These are phyloP conservation scores for Candida khao-thaluensis DNA, from an alignment of 805 yeast species.

Conservation along the genomic window DNA sequence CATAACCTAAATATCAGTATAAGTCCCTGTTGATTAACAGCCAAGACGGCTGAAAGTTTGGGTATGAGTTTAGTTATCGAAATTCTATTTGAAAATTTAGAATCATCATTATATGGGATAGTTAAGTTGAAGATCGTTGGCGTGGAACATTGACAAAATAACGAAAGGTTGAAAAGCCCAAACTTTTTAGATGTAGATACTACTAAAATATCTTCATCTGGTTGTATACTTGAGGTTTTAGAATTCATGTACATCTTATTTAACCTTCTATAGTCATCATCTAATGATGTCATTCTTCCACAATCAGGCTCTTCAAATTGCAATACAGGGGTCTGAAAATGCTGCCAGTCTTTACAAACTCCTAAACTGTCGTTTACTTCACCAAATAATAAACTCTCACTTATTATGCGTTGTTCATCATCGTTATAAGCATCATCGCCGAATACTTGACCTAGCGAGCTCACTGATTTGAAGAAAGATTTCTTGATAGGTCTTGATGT, in stretches of 20 bases:
- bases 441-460: constrained; percentile 43
- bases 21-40: constrained; percentile 38
- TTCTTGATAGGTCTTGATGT: constrained; percentile 42
- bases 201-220: constrained; percentile 19
- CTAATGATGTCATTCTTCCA: constrained; percentile 23
- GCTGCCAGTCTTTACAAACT: constrained; percentile 33
- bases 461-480: constrained; percentile 48
- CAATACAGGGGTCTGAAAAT: constrained; percentile 26
- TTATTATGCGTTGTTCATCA: constrained; percentile 28
- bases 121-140: constrained; percentile 38
- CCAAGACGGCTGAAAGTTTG: constrained; percentile 33
- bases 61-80: constrained; percentile 36
- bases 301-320: constrained; percentile 13
- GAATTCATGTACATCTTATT: constrained; percentile 19
- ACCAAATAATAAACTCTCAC: constrained; percentile 43
- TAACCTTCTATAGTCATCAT: constrained; percentile 36
- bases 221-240: constrained; percentile 3
- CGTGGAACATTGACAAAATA: constrained; percentile 50
- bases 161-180: constrained; percentile 46
- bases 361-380: constrained; percentile 26
- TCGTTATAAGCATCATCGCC: constrained; percentile 46
- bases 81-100: constrained; percentile 32
- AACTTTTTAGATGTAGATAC: constrained; percentile 45
- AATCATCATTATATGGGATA: constrained; percentile 37
- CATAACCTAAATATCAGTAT: constrained; percentile 38